Conservation (phyloP, 768 basidiomycete genomes). For the Steccherinum ochraceum region DNA sequence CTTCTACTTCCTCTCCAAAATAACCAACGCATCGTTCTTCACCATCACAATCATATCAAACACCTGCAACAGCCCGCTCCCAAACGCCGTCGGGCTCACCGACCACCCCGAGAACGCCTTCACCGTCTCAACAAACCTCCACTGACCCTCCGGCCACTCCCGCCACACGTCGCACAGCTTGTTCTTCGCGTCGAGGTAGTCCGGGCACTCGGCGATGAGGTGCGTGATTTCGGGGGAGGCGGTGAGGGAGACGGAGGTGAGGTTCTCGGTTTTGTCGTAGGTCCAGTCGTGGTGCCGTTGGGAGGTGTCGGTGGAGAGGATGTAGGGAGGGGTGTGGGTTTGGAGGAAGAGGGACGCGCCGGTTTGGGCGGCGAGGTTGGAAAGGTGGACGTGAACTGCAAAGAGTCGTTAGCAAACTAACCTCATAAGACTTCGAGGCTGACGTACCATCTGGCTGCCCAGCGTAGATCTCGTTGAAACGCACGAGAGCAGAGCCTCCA, state of each 20-base stretch:
- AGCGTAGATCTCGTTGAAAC: slow-evolving; percentile 50
- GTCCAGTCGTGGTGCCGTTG: slow-evolving; percentile 37
- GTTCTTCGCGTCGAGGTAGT: not conserved
- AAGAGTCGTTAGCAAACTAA: slow-evolving; percentile 1
- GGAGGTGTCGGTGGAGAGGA: slow-evolving; percentile 13
- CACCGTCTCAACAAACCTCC: slow-evolving; percentile 40
- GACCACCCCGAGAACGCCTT: slow-evolving; percentile 39
- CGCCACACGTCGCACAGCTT: not conserved
- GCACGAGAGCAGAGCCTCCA: slow-evolving; percentile 66
- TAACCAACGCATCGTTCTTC: slow-evolving; percentile 17
- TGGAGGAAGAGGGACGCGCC: slow-evolving; percentile 89
- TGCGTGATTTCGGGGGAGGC: slow-evolving; percentile 46
- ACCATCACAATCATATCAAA: slow-evolving; percentile 14
- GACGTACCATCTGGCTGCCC: slow-evolving; percentile 25
- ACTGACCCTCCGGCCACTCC: slow-evolving; percentile 18
- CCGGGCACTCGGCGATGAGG: slow-evolving; percentile 44
- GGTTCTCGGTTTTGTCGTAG: slow-evolving; percentile 80
- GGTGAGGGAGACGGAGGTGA: slow-evolving; percentile 37
- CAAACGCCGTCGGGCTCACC: slow-evolving; percentile 1
- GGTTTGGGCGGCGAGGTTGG: slow-evolving; percentile 81
- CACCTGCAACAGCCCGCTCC: slow-evolving; percentile 5
- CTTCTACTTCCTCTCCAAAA: slow-evolving; percentile 13
- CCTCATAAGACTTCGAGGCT: not conserved
- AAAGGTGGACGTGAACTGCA: slow-evolving; percentile 67
- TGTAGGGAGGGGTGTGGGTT: slow-evolving; percentile 51